phyloP scores from a whole-genome alignment of 495 filamentous ascomycete genomes.

The Choiromyces venosus region DNA sequence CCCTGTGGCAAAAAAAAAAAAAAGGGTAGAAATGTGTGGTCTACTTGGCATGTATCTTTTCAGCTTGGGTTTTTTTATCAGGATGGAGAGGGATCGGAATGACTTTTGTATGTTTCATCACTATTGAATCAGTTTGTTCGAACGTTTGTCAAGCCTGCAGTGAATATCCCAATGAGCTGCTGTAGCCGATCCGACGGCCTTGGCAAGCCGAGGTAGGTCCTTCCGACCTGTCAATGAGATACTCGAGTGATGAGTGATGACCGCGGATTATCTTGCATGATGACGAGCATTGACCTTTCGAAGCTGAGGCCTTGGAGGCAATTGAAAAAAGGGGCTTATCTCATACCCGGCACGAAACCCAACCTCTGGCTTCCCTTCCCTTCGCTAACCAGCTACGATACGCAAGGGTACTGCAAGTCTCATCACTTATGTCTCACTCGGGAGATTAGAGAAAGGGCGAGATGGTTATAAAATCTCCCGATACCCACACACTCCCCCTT shows the following conservation, averaged over 20 bases:
- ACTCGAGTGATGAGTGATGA: neutral
- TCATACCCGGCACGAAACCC: neutral
- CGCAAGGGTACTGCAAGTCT: neutral
- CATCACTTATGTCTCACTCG: neutral
- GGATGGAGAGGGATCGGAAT: neutral
- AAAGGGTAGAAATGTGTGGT: neutral
- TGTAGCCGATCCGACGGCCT: neutral
- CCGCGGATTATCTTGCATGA: neutral
- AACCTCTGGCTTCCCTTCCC: neutral
- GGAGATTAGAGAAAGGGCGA: neutral
- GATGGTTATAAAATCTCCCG: neutral
- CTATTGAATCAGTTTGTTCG: neutral
- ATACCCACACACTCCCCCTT: neutral
- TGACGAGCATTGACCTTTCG: neutral
- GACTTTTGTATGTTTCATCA: neutral
- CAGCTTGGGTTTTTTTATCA: neutral
- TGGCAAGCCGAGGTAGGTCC: neutral
- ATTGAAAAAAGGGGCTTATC: neutral
- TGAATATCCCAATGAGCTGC: neutral
- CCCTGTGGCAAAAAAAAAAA: neutral
- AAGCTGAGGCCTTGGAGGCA: neutral
- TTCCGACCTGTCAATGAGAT: neutral
- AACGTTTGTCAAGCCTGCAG: neutral
- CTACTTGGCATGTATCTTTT: neutral
- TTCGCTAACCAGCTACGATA: neutral